Percentiles rank a stretch among this genome's conserved stretches.
Conservation (phyloP, 495 filamentous ascomycete genomes). For the Clohesyomyces aquaticus region DNA sequence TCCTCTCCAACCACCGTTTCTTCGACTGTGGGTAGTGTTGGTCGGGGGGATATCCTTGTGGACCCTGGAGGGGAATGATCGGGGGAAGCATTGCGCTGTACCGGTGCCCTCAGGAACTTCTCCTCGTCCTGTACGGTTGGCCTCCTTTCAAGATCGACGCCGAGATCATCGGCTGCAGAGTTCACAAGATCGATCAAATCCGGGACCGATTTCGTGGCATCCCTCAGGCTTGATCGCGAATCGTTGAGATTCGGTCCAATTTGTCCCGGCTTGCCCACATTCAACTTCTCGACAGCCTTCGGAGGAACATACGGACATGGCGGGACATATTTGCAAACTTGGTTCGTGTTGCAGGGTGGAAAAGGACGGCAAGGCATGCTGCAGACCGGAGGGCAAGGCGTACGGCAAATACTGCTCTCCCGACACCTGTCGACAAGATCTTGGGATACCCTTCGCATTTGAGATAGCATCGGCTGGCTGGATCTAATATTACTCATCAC, state of each 20-base stretch:
- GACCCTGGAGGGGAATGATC: not conserved
- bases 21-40: not conserved
- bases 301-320: constrained; percentile 24
- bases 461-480: constrained; percentile 23
- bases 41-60: not conserved
- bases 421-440: constrained; percentile 27
- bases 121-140: constrained; percentile 30
- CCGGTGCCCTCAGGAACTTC: constrained; percentile 26
- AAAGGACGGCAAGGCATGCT: not conserved
- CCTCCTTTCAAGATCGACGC: constrained; percentile 31
- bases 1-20: constrained; percentile 6
- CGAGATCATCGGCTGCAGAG: constrained; percentile 39
- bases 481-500: constrained; percentile 39
- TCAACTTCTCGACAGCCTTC: constrained; percentile 34
- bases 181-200: constrained; percentile 36
- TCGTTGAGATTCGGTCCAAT: constrained; percentile 37
- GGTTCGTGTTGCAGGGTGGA: constrained; percentile 6
- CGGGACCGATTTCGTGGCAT: constrained; percentile 25
- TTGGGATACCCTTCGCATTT: constrained; percentile 38
- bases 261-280: constrained; percentile 30
- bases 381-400: not conserved
- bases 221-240: constrained; percentile 11
- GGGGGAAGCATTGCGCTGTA: constrained; percentile 1
- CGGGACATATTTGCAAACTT: constrained; percentile 4
- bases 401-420: not conserved